Evolutionary conservation across 441 rosid species (phyloP).

Genomic region (Isatis lusitanica): DNA sequence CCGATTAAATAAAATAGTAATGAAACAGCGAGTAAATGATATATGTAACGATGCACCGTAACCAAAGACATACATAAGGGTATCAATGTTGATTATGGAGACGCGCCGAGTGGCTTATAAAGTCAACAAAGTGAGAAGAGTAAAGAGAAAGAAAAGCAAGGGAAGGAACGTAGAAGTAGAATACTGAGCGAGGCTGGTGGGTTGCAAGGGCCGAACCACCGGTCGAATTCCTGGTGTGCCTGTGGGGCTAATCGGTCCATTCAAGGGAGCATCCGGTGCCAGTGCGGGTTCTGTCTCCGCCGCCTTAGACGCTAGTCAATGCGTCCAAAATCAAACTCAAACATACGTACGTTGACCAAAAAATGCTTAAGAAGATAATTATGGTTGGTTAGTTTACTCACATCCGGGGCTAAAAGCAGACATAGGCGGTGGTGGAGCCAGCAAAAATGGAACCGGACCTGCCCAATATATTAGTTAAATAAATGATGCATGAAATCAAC

Average conservation of each 20-base stretch:
- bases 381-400: conserved; percentile 22
- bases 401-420: conserved; percentile 61
- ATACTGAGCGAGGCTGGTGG: conserved; percentile 29
- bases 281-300: conserved; percentile 39
- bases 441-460: conserved; percentile 64
- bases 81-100: background rate
- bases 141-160: conserved; percentile 17
- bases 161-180: conserved; percentile 37
- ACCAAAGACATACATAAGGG: background rate
- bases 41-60: conserved; percentile 1
- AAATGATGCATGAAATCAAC: background rate
- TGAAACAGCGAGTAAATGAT: background rate
- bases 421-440: conserved; percentile 52
- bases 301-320: conserved; percentile 57
- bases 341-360: background rate
- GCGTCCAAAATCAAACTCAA: background rate
- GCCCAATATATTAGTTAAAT: conserved; percentile 23
- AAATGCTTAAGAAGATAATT: background rate
- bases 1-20: too few species aligned
- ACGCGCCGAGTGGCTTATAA: conserved; percentile 8
- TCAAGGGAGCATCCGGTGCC: conserved; percentile 6
- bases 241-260: conserved; percentile 28
- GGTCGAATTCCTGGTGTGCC: conserved; percentile 45
- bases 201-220: conserved; percentile 29
- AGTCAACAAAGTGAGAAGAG: conserved; percentile 11